Evolutionary conservation across 1,284 basidiomycete species (phyloP), one percentile per base, ranked within the genome.

Genomic region (Rhodotorula glutinis): DNA sequence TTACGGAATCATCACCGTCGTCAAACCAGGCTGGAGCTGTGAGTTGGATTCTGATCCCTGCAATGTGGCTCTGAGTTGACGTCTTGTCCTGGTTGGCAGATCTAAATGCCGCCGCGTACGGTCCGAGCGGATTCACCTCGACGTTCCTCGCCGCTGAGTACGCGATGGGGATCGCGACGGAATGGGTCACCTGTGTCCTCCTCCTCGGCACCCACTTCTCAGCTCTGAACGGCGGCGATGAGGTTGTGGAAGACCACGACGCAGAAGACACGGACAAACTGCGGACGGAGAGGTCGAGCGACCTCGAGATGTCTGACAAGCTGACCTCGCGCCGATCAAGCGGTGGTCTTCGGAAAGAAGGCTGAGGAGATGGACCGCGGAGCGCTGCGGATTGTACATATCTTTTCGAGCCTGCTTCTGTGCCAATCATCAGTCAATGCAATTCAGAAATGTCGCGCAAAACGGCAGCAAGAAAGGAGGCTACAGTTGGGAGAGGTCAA

Each of bases 91-190:
- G 27, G 14, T 47, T 51, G 23, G 1, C 46, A 62, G 55, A 67
- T 62, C 65, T 14, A 41, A 23, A 23, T n/a, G 33, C 33, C 19
- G 41, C 43, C 30, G 53, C 53, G 49, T 49, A 33, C 54, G 21
- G 23, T 30, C 17, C 30, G 19, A 29, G 23, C 38, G 53, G 58
- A 19, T 53, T 60, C 63, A n/a, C 33, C 14, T 16, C 43, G 25
- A 30, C 9, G 8, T 60, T 65, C 43, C 40, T 58, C 38, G 44
- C 29, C 49, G 51, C 38, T 16, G 73, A 74, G 44, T 57, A 60
- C 17, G 65, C 65, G 29, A 58, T 73, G 29, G 73, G 65, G 29
- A 72, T 67, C 3, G 53, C 68, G 43, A 73, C 65, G 67, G 73
- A 74, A 54, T 74, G 65, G 41, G 38, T 66, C 53, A 57, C 63